Conservation (phyloP, 805 yeast genomes). For the Sungouiella blattae region DNA sequence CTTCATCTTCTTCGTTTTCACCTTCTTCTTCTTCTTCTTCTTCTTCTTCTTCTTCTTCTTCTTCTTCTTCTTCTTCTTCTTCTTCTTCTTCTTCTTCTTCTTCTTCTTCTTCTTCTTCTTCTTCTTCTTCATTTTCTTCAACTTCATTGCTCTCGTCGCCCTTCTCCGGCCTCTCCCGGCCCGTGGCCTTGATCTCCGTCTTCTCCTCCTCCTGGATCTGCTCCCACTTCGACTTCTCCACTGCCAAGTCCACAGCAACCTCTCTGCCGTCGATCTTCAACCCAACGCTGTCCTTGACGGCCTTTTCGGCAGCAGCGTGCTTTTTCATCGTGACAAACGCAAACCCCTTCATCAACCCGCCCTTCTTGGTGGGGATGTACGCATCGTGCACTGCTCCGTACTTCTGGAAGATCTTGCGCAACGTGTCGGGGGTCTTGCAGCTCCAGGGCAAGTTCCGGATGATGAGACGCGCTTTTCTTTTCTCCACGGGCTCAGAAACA, state of each 20-base stretch:
- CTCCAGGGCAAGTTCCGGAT: conserved; percentile 96
- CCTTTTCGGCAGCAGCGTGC: conserved; percentile 70
- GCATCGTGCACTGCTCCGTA: conserved; percentile 89
- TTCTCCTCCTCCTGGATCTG: conserved; percentile 36
- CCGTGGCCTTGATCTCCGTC: conserved; percentile 3
- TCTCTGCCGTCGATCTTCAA: conserved; percentile 83
- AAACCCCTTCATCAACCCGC: conserved; percentile 91
- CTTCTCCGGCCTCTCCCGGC: conserved; percentile 33
- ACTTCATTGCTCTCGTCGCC: conserved; percentile 38
- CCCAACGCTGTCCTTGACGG: conserved; percentile 71
- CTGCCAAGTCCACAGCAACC: conserved; percentile 92
- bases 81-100: conserved; percentile 33
- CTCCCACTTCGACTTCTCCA: conserved; percentile 85
- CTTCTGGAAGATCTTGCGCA: conserved; percentile 65
- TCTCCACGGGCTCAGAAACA: conserved; percentile 44
- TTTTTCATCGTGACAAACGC: conserved; percentile 91
- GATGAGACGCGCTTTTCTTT: conserved; percentile 82
- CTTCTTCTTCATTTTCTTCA: conserved; percentile 21
- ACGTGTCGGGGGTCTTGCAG: conserved; percentile 68
- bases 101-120: conserved; percentile 36
- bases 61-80: conserved; percentile 28
- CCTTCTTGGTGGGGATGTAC: conserved; percentile 80
- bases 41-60: conserved; percentile 32
- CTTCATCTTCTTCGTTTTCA: conserved; percentile 24
- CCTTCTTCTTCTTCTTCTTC: conserved; percentile 24